Evolutionary conservation across 2,329 filamentous ascomycete genomes (phyloP).

Genomic region (Lachnellula cervina): DNA sequence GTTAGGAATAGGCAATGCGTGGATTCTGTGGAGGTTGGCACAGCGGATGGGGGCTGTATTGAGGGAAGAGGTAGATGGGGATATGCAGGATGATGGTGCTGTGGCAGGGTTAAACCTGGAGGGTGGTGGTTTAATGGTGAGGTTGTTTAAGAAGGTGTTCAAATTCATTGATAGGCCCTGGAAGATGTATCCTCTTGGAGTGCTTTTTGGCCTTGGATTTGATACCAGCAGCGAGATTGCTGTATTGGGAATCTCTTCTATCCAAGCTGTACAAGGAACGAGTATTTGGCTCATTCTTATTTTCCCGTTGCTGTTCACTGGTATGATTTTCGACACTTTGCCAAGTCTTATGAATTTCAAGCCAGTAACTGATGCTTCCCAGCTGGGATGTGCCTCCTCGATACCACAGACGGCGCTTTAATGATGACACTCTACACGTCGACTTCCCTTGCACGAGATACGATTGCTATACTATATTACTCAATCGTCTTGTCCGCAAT

Average conservation of each 20-base stretch:
- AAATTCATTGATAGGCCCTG: conserved; percentile 69
- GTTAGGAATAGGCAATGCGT: conserved; percentile 77
- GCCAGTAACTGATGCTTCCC: neutral
- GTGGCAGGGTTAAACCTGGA: conserved; percentile 58
- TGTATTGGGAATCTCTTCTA: conserved; percentile 80
- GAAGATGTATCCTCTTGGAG: conserved; percentile 93
- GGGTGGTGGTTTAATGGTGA: conserved; percentile 70
- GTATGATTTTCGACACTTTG: conserved; percentile 38
- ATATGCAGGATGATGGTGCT: conserved; percentile 23
- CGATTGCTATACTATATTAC: conserved; percentile 90
- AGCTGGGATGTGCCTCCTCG: conserved; percentile 92
- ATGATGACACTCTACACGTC: conserved; percentile 94
- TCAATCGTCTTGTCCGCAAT: conserved; percentile 44
- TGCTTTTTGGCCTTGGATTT: conserved; percentile 88
- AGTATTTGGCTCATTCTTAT: conserved; percentile 92
- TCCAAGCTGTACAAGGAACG: conserved; percentile 81
- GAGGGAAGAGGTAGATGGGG: conserved; percentile 26
- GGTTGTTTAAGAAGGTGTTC: conserved; percentile 70
- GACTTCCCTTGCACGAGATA: conserved; percentile 70
- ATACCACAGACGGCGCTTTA: conserved; percentile 86
- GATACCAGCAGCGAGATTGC: conserved; percentile 95
- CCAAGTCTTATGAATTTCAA: neutral
- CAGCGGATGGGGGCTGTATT: conserved; percentile 61
- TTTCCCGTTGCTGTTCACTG: conserved; percentile 84
- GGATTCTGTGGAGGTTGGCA: conserved; percentile 78